A percentile compares a stretch with the other conserved stretches of the same genome.
Evolutionary conservation across 208 protist genomes (phyloP).

Genomic region (Leishmania arabica): DNA sequence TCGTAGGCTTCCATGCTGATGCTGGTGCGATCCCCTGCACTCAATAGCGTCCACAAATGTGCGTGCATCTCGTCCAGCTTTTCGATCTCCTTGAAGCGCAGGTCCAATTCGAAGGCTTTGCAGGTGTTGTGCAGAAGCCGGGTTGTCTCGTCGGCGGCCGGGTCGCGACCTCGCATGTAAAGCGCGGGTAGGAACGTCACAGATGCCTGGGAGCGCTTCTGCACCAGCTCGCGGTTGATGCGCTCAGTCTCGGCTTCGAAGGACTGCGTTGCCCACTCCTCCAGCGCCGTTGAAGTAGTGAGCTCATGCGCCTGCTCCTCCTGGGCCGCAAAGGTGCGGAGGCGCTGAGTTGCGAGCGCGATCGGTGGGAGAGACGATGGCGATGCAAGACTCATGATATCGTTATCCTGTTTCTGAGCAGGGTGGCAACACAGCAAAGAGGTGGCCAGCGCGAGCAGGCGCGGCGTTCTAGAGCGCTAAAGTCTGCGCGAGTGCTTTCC

Average conservation of each 20-base stretch:
- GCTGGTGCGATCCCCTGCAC: slow-evolving; percentile 35
- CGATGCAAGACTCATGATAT: slow-evolving; percentile 1
- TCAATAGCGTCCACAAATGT: slow-evolving; percentile 75
- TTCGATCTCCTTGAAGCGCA: slow-evolving; percentile 82
- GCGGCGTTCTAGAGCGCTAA: neutral
- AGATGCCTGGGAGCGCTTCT: slow-evolving; percentile 20
- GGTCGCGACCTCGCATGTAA: slow-evolving; percentile 58
- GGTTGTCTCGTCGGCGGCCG: slow-evolving; percentile 52
- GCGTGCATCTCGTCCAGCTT: slow-evolving; percentile 75
- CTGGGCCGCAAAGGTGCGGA: slow-evolving; percentile 7
- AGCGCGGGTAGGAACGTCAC: slow-evolving; percentile 56
- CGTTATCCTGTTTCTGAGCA: neutral
- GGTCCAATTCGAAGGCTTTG: slow-evolving; percentile 81
- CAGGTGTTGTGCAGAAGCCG: slow-evolving; percentile 52
- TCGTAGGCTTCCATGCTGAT: slow-evolving; percentile 67
- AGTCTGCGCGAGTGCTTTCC: neutral
- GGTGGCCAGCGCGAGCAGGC: neutral
- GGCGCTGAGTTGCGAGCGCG: slow-evolving; percentile 12
- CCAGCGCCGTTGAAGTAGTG: slow-evolving; percentile 26
- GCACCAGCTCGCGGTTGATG: slow-evolving; percentile 48
- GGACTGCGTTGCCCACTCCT: slow-evolving; percentile 13
- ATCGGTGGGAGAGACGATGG: slow-evolving; percentile 2
- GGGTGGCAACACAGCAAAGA: neutral
- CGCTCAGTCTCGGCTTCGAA: slow-evolving; percentile 39
- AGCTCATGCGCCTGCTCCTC: slow-evolving; percentile 9